These are phyloP conservation scores for Leccinum imitatum DNA, from an alignment of 768 basidiomycete species.

Conservation along the genomic window DNA sequence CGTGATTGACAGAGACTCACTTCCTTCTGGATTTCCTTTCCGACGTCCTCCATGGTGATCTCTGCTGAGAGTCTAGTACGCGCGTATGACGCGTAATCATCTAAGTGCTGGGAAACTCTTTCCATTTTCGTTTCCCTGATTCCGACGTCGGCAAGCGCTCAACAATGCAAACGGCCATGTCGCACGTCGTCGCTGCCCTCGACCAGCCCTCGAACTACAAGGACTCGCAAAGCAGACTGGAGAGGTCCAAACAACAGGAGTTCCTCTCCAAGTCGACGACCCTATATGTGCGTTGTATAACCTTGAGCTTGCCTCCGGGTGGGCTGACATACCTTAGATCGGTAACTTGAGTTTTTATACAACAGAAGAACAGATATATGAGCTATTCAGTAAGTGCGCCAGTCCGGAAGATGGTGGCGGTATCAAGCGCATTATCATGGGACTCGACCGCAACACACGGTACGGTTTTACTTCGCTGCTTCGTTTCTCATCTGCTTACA, in stretches of 20 bases:
- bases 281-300: slow-evolving; percentile 68
- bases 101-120: slow-evolving; percentile 28
- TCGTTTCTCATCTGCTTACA: slow-evolving; percentile 6
- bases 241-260: slow-evolving; percentile 77
- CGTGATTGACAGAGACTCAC: slow-evolving; percentile 42
- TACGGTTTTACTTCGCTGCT: slow-evolving; percentile 30
- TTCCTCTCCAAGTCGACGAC: slow-evolving; percentile 84
- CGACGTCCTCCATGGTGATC: slow-evolving; percentile 79
- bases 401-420: slow-evolving; percentile 85
- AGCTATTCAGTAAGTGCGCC: slow-evolving; percentile 88
- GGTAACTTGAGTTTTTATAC: slow-evolving; percentile 94
- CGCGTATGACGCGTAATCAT: slow-evolving; percentile 32
- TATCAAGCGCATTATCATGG: slow-evolving; percentile 94
- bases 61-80: slow-evolving; percentile 7
- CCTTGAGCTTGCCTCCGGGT: slow-evolving; percentile 18
- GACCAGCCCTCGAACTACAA: slow-evolving; percentile 98
- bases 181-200: slow-evolving; percentile 79
- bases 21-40: slow-evolving; percentile 80
- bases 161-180: slow-evolving; percentile 48
- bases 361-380: slow-evolving; percentile 95
- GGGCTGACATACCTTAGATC: slow-evolving; percentile 46
- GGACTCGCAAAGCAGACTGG: slow-evolving; percentile 83
- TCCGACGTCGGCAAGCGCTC: not conserved
- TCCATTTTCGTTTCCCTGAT: slow-evolving; percentile 19
- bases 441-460: slow-evolving; percentile 88